These are phyloP conservation scores for Pseudohyphozyma bogoriensis DNA, from an alignment of 768 basidiomycete species.

Conservation along the genomic window DNA sequence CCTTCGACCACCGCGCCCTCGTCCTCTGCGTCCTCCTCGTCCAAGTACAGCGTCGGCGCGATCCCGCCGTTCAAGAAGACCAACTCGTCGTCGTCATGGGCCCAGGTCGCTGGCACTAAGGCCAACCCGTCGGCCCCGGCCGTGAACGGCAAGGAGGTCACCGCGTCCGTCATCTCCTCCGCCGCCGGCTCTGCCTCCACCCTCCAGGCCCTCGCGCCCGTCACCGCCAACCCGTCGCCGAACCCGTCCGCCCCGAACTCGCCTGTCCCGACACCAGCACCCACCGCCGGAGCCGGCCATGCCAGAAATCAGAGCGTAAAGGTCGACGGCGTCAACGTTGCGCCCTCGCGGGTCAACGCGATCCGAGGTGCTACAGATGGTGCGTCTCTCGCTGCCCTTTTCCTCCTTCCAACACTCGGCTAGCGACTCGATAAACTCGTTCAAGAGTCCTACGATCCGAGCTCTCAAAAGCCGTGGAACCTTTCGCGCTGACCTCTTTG, in stretches of 20 bases:
- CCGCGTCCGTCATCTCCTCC: slow-evolving; percentile 20
- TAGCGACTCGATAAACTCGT: too few relatives aligned
- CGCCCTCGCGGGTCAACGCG: slow-evolving; percentile 14
- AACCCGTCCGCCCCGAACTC: too few relatives aligned
- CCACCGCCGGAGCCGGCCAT: slow-evolving; percentile 1
- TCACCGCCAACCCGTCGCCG: too few relatives aligned
- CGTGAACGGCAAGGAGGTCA: slow-evolving; percentile 28
- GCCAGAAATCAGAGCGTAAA: slow-evolving; percentile 20
- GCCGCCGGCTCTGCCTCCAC: slow-evolving; percentile 15
- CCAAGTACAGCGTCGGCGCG: neutral
- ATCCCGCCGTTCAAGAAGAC: slow-evolving; percentile 6
- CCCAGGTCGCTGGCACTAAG: neutral
- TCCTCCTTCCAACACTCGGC: too few relatives aligned
- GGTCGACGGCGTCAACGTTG: slow-evolving; percentile 23
- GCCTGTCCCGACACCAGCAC: too few relatives aligned
- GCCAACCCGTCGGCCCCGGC: slow-evolving; percentile 24
- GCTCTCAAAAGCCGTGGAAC: neutral
- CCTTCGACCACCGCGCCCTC: neutral
- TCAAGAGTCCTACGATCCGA: too few relatives aligned
- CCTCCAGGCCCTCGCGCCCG: slow-evolving; percentile 12
- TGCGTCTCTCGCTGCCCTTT: neutral
- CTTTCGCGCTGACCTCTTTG: too few relatives aligned
- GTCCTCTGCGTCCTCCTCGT: neutral
- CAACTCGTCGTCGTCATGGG: neutral
- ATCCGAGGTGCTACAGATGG: slow-evolving; percentile 21